Evolutionary conservation across 2,329 filamentous ascomycete genomes (phyloP).

Genomic region (Fusarium sublunatum): DNA sequence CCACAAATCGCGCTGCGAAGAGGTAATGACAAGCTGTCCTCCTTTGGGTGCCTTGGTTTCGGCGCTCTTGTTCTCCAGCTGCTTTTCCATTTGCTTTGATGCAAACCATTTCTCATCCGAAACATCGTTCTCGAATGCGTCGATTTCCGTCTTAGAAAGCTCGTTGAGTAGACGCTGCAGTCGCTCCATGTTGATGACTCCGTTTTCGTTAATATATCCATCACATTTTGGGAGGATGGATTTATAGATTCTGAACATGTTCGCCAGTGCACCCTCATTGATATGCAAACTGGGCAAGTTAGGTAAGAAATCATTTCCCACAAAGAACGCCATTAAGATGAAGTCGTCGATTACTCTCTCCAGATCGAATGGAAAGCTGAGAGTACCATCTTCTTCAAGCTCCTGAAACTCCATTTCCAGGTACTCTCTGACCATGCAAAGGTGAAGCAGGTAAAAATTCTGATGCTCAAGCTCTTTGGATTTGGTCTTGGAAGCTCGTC

Average conservation of each 20-base stretch:
- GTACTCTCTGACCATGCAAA: constrained; percentile 98
- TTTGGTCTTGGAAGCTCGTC: constrained; percentile 85
- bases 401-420: constrained; percentile 97
- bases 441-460: constrained; percentile 96
- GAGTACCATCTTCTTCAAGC: constrained; percentile 76
- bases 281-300: constrained; percentile 97
- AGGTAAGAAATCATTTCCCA: constrained; percentile 98
- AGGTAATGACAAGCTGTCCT: constrained; percentile 76
- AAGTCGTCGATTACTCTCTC: constrained; percentile 99
- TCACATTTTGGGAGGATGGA: constrained; percentile 85
- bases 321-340: constrained; percentile 99
- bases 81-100: constrained; percentile 81
- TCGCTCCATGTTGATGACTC: constrained; percentile 87
- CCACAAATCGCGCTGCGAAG: constrained; percentile 84
- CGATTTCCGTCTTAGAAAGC: constrained; percentile 86
- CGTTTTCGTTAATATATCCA: constrained; percentile 96
- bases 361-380: constrained; percentile 88
- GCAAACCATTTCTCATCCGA: constrained; percentile 92
- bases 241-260: constrained; percentile 99
- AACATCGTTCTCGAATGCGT: constrained; percentile 92
- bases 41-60: constrained; percentile 65
- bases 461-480: constrained; percentile 98
- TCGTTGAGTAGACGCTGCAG: constrained; percentile 83
- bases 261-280: constrained; percentile 94
- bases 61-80: constrained; percentile 66